These are phyloP conservation scores for Cladophialophora chaetospira DNA, from an alignment of 2,329 filamentous ascomycete genomes.

Conservation along the genomic window DNA sequence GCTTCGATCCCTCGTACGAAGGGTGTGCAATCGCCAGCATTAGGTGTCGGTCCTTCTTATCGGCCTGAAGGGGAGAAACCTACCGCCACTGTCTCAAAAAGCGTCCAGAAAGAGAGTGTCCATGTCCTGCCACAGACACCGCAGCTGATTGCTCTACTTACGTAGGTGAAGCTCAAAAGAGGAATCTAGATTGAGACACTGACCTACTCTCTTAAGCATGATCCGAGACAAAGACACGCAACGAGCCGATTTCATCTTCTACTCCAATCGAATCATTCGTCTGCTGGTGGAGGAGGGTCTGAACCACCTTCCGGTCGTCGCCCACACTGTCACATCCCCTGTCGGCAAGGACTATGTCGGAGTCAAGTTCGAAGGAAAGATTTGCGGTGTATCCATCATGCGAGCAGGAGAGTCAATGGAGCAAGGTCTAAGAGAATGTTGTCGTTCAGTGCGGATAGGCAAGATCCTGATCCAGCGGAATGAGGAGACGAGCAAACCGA, in stretches of 20 bases:
- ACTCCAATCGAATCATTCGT: constrained; percentile 96
- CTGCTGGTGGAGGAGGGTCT: constrained; percentile 94
- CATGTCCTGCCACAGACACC: constrained; percentile 89
- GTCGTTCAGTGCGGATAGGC: constrained; percentile 93
- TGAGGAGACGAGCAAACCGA: constrained; percentile 88
- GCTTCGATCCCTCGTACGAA: constrained; percentile 28
- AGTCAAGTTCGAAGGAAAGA: constrained; percentile 95
- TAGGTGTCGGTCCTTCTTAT: constrained; percentile 75
- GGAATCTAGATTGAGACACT: neutral
- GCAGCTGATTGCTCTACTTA: constrained; percentile 93
- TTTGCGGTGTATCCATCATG: constrained; percentile 98
- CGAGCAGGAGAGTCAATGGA: constrained; percentile 98
- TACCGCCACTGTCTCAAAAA: constrained; percentile 82
- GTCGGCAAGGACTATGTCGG: constrained; percentile 86
- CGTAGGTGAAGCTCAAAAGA: constrained; percentile 64
- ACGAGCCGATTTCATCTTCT: constrained; percentile 97
- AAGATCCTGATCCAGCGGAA: constrained; percentile 98
- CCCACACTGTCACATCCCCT: constrained; percentile 86
- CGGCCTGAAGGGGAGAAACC: constrained; percentile 75
- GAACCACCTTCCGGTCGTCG: constrained; percentile 90
- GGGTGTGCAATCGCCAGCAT: constrained; percentile 49
- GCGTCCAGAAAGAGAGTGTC: constrained; percentile 81
- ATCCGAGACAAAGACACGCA: constrained; percentile 89
- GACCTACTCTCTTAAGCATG: constrained; percentile 62
- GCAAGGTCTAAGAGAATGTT: constrained; percentile 92